phyloP scores from a whole-genome alignment of 148 eudicot species.

The Cornus kousa region DNA sequence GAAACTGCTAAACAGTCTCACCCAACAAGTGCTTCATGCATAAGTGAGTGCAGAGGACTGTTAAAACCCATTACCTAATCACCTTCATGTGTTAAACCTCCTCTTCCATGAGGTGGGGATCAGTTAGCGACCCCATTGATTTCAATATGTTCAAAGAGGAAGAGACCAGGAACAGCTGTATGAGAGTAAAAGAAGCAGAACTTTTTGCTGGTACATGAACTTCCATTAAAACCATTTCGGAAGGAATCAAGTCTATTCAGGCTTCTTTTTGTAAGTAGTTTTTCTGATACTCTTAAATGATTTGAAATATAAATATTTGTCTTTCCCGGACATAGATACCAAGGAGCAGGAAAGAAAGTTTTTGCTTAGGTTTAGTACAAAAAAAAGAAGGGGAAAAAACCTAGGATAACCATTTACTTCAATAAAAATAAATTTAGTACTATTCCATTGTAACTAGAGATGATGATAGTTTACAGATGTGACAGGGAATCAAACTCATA shows the following conservation, averaged over 20 bases:
- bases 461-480: not conserved
- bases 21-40: not conserved
- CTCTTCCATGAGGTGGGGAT: not conserved
- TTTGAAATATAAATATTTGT: no score
- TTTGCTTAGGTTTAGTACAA: no score
- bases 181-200: not conserved
- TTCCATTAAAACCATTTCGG: not conserved
- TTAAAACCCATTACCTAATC: not conserved
- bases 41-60: not conserved
- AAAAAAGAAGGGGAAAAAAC: no score
- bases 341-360: no score
- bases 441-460: not conserved
- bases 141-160: not conserved
- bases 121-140: not conserved
- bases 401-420: no score
- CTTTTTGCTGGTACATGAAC: not conserved
- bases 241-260: not conserved
- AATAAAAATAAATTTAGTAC: no score
- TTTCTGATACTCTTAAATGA: not conserved
- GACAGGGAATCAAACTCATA: not conserved
- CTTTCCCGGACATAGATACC: no score
- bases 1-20: not conserved
- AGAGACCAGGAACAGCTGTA: not conserved
- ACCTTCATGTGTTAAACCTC: not conserved
- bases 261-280: not conserved